Percentiles rank a stretch among this genome's conserved stretches.
phyloP scores from a whole-genome alignment of 164 flowering plant genomes.

The Vitis rotundifolia region DNA sequence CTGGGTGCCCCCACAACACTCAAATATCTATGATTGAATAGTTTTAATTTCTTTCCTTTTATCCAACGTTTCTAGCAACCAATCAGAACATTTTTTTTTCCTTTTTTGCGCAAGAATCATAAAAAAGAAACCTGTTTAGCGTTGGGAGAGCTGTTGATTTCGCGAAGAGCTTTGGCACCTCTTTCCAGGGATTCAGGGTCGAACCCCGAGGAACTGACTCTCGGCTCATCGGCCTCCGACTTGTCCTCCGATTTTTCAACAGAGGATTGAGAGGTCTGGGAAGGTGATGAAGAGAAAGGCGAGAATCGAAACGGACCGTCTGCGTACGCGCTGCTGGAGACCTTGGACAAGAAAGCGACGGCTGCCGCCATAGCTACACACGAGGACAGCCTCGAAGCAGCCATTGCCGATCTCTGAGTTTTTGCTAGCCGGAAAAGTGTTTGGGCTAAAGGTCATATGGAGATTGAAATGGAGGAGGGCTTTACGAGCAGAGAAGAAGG shows the following conservation, averaged over 20 bases:
- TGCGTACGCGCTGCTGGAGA: constrained; percentile 36
- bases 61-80: neutral
- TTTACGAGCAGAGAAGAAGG: too few relatives aligned
- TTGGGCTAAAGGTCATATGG: too few relatives aligned
- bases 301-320: constrained; percentile 50
- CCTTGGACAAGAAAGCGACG: constrained; percentile 29
- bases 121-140: constrained; percentile 40
- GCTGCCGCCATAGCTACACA: constrained; percentile 46
- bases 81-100: neutral
- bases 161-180: constrained; percentile 75
- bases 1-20: too few relatives aligned
- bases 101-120: neutral
- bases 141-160: constrained; percentile 58
- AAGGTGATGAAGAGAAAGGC: constrained; percentile 30
- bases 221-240: constrained; percentile 44
- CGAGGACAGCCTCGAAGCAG: constrained; percentile 34
- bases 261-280: constrained; percentile 19
- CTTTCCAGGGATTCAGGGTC: constrained; percentile 72
- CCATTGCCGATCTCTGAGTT: constrained; percentile 20
- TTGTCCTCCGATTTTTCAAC: constrained; percentile 19
- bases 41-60: neutral
- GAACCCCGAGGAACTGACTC: constrained; percentile 42
- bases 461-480: too few relatives aligned
- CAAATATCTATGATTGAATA: too few relatives aligned
- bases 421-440: neutral